Evolutionary conservation across 257 asterid species (phyloP), one percentile per base, ranked within the genome.

Genomic region (Buddleja alternifolia): DNA sequence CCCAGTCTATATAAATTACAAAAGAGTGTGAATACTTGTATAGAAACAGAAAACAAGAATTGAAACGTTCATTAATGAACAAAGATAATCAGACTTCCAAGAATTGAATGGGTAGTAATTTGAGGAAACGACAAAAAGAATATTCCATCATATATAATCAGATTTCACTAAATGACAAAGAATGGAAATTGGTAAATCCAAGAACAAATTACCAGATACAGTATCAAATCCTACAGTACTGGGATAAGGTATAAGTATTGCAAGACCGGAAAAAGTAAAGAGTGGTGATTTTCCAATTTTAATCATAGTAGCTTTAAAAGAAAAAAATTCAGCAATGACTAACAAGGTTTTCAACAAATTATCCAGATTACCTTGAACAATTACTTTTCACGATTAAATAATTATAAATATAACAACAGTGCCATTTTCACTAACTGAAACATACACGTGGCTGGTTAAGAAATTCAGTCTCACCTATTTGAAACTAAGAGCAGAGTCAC

Each of bases 1-100:
- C 50, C 95, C 96, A 71, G 89, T 77, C 97, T 94, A 74, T 63
- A 19, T 4, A 36, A 67, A 48, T 60, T 63, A 16, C 23, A 80
- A 72, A 52, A 14, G 24, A 47, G 15, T 7, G 76, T 66, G 25
- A 40, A 56, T 6, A 45, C 17, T 68, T 53, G 61, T 65, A 59
- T 6, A 20, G 3, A 36, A 56, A 17, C 45, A 17, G 32, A 20
- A 36, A 54, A 44, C 29, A 40, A 54, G 60, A 29, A 17, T 8
- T 14, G 3, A 12, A 57, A 24, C 37, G 63, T 46, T 17, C 17
- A 53, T 63, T 12, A 63, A 36, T 36, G 52, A 45, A 36, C 12
- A 9, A 61, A 71, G 60, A 19, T 6, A 2, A 19, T 12, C 10
- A 9, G 57, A 15, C 11, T 8, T 12, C 32, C 29, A 50, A 32